A percentile compares a stretch with the other conserved stretches of the same genome.
These are phyloP conservation scores for Inga oerstediana DNA, from an alignment of 306 rosid genomes.

Conservation along the genomic window DNA sequence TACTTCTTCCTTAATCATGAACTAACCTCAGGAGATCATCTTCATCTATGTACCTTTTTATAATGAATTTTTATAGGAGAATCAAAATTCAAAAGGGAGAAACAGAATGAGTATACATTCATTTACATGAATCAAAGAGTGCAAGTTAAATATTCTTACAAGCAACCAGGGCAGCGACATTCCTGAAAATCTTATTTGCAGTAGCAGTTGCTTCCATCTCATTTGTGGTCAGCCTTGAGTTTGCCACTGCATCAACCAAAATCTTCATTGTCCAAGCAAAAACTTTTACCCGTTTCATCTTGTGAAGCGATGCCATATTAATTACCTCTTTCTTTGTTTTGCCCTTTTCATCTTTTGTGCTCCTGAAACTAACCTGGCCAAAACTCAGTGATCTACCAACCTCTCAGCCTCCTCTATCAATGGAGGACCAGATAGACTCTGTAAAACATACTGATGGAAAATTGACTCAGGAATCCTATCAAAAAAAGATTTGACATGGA, in stretches of 20 bases:
- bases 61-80: constrained; percentile 6
- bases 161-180: constrained; percentile 65
- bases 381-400: constrained; percentile 48
- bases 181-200: constrained; percentile 70
- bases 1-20: constrained; percentile 89
- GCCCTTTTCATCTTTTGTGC: constrained; percentile 46
- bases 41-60: constrained; percentile 70
- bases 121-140: constrained; percentile 1
- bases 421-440: constrained; percentile 78
- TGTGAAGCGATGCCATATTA: constrained; percentile 72
- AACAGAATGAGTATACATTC: not conserved
- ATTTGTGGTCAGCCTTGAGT: constrained; percentile 82
- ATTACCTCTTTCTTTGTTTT: constrained; percentile 52
- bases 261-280: constrained; percentile 97
- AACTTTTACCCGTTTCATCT: constrained; percentile 86
- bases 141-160: constrained; percentile 51
- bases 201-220: constrained; percentile 96
- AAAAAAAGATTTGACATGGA: constrained; percentile 83
- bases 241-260: constrained; percentile 77
- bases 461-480: constrained; percentile 91
- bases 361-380: constrained; percentile 73
- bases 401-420: constrained; percentile 67
- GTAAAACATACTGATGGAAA: constrained; percentile 80
- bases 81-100: constrained; percentile 11
- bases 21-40: constrained; percentile 61